Evolutionary conservation across 352 stramenopile genomes (phyloP).

Genomic region (Globisporangium perplexum): DNA sequence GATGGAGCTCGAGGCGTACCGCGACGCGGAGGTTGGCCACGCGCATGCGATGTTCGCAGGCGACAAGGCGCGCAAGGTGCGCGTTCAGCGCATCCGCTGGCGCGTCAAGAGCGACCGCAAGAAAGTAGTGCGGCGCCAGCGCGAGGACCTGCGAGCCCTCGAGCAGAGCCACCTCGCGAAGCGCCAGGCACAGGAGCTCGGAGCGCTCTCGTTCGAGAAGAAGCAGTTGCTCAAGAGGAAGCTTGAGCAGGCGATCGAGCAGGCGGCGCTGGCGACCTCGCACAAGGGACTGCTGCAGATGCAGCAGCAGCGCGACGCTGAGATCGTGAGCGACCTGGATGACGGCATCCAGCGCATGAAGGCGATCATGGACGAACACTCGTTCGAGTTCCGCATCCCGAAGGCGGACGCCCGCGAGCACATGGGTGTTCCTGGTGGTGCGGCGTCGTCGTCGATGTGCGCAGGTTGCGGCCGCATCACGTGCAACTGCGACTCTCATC

Average conservation of each 20-base stretch:
- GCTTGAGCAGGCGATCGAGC: slow-evolving; percentile 38
- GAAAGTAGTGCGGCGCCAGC: slow-evolving; percentile 39
- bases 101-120: slow-evolving; percentile 47
- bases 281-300: slow-evolving; percentile 35
- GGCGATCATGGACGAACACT: slow-evolving; percentile 44
- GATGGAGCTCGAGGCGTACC: slow-evolving; percentile 51
- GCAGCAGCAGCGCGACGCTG: slow-evolving; percentile 35
- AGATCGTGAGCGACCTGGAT: slow-evolving; percentile 41
- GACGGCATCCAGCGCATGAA: slow-evolving; percentile 42
- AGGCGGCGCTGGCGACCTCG: slow-evolving; percentile 26
- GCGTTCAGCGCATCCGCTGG: slow-evolving; percentile 60
- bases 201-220: slow-evolving; percentile 48
- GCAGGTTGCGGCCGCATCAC: slow-evolving; percentile 1
- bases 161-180: slow-evolving; percentile 32
- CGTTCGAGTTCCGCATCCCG: slow-evolving; percentile 50
- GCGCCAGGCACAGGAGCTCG: slow-evolving; percentile 37
- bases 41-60: slow-evolving; percentile 33
- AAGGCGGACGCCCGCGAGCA: slow-evolving; percentile 56
- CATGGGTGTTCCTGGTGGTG: neutral
- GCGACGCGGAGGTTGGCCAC: slow-evolving; percentile 46
- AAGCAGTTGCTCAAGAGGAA: slow-evolving; percentile 44
- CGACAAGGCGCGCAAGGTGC: slow-evolving; percentile 30
- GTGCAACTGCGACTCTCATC: neutral
- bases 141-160: slow-evolving; percentile 23
- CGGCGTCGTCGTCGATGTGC: neutral